These are phyloP conservation scores for Mycosphaerella sp. DNA, from an alignment of 2,329 filamentous ascomycete genomes.

Conservation along the genomic window DNA sequence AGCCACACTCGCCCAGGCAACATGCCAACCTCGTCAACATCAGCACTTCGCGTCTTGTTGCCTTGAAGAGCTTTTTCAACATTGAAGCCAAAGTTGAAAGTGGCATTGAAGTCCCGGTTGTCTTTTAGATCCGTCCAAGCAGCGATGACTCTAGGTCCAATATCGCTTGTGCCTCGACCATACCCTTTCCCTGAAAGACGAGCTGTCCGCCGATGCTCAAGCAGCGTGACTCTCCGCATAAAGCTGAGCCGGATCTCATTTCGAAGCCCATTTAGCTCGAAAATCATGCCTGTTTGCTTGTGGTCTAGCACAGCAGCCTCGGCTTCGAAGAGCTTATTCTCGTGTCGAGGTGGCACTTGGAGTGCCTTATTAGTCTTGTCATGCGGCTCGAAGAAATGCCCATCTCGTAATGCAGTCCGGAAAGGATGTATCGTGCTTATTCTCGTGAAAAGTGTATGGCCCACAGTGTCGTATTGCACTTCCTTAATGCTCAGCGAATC, in stretches of 20 bases:
- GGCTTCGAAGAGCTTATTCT: slow-evolving; percentile 31
- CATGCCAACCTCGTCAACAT: not conserved
- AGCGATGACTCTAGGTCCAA: slow-evolving; percentile 25
- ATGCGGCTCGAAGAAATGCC: slow-evolving; percentile 27
- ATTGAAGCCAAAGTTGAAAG: slow-evolving; percentile 33
- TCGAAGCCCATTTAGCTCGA: slow-evolving; percentile 34
- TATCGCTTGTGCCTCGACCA: slow-evolving; percentile 17
- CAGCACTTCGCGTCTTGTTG: not conserved
- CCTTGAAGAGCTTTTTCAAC: slow-evolving; percentile 27
- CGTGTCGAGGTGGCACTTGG: slow-evolving; percentile 29
- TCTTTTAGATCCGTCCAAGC: slow-evolving; percentile 31
- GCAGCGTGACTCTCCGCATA: slow-evolving; percentile 29
- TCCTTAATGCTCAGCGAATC: slow-evolving; percentile 34
- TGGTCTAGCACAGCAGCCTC: slow-evolving; percentile 29
- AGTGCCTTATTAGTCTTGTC: slow-evolving; percentile 28
- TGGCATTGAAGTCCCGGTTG: slow-evolving; percentile 33
- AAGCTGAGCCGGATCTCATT: slow-evolving; percentile 28
- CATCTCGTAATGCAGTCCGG: slow-evolving; percentile 17
- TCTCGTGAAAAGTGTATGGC: slow-evolving; percentile 32
- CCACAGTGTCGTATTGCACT: slow-evolving; percentile 35
- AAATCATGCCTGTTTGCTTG: slow-evolving; percentile 34
- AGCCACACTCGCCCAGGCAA: slow-evolving; percentile 22
- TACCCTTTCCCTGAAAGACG: slow-evolving; percentile 26
- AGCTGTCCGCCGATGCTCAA: slow-evolving; percentile 32
- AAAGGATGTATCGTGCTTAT: slow-evolving; percentile 31